Conservation (phyloP, 2,329 filamentous ascomycete species). For the Ophiostoma novo-ulmi region DNA sequence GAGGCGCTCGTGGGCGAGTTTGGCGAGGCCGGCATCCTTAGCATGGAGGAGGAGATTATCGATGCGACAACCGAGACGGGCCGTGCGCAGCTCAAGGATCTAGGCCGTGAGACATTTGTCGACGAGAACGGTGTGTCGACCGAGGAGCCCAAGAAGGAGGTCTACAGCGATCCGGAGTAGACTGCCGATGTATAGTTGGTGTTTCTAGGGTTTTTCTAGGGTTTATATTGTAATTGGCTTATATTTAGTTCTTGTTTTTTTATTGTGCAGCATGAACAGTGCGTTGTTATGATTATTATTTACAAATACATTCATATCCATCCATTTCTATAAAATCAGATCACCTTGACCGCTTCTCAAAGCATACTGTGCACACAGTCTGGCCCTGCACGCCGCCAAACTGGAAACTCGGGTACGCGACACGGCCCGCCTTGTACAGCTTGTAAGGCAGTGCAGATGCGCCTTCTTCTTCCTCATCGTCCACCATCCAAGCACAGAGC, state of each 20-base stretch:
- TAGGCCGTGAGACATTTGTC: constrained; percentile 45
- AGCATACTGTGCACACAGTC: constrained; percentile 82
- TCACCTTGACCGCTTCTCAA: constrained; percentile 44
- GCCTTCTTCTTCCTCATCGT: constrained; percentile 26
- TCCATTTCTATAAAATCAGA: background rate
- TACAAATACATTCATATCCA: background rate
- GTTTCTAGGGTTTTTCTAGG: background rate
- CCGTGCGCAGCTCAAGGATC: constrained; percentile 67
- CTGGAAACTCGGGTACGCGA: constrained; percentile 79
- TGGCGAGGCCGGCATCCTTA: constrained; percentile 57
- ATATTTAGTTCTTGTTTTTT: background rate
- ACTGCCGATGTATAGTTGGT: background rate
- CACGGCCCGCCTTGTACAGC: constrained; percentile 59
- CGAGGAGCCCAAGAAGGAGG: constrained; percentile 19
- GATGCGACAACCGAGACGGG: constrained; percentile 90
- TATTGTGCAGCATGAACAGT: background rate
- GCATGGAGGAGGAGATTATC: constrained; percentile 86
- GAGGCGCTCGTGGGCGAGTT: constrained; percentile 75
- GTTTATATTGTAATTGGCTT: background rate
- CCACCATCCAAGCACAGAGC: constrained; percentile 71
- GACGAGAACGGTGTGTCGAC: constrained; percentile 17
- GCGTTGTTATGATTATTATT: background rate
- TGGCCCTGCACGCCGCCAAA: constrained; percentile 87
- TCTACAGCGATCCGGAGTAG: constrained; percentile 27
- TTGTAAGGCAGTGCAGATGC: constrained; percentile 18